Evolutionary conservation across 2,329 filamentous ascomycete genomes (phyloP).

Genomic region (Scytalidium lignicola): DNA sequence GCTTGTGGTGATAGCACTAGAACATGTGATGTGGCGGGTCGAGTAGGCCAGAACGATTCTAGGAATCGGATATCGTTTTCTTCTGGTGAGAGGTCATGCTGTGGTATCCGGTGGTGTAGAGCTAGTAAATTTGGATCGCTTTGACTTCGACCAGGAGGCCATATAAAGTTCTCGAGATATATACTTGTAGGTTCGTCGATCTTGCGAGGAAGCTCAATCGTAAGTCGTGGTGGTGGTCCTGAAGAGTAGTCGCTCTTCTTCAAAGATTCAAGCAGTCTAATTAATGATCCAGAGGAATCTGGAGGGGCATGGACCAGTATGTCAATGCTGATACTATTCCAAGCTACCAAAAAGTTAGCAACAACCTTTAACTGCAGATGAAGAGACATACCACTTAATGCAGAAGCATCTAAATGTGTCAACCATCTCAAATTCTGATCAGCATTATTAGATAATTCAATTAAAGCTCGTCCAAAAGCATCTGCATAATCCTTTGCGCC

Average conservation of each 20-base stretch:
- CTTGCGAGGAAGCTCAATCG: constrained; percentile 72
- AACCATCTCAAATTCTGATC: constrained; percentile 69
- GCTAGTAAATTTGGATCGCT: constrained; percentile 53
- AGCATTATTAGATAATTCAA: constrained; percentile 65
- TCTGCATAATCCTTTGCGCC: constrained; percentile 52
- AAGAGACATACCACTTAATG: constrained; percentile 53
- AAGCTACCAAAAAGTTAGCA: constrained; percentile 45
- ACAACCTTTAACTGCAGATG: background rate
- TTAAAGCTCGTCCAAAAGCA: constrained; percentile 53
- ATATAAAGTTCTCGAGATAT: constrained; percentile 60
- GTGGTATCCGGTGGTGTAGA: constrained; percentile 68
- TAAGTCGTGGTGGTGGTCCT: constrained; percentile 66
- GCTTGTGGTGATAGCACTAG: constrained; percentile 78
- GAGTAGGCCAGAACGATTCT: constrained; percentile 80
- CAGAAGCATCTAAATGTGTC: constrained; percentile 66
- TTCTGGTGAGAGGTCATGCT: constrained; percentile 54
- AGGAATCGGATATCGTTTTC: constrained; percentile 71
- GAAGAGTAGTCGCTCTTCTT: constrained; percentile 70
- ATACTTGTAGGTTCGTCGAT: constrained; percentile 60
- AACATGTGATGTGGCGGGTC: constrained; percentile 62
- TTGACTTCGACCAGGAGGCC: constrained; percentile 50
- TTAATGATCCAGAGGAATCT: constrained; percentile 66
- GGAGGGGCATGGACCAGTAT: constrained; percentile 75
- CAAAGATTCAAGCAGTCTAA: constrained; percentile 73
- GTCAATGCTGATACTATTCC: constrained; percentile 75